A percentile compares a stretch with the other conserved stretches of the same genome.
These are phyloP conservation scores for Suillus plorans DNA, from an alignment of 768 basidiomycete genomes.

Conservation along the genomic window DNA sequence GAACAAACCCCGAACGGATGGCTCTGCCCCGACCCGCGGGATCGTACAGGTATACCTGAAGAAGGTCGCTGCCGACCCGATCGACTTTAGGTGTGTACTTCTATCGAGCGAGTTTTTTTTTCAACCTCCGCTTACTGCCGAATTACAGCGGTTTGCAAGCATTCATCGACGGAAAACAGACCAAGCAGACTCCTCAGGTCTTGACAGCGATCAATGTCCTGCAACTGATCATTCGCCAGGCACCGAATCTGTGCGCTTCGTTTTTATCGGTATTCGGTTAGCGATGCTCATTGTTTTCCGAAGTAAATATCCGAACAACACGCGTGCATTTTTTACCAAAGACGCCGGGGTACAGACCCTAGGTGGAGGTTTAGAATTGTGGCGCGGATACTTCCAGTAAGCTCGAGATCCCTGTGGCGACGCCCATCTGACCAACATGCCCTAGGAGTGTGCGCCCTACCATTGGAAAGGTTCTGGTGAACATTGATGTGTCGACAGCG, in stretches of 20 bases:
- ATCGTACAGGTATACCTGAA: constrained; percentile 31
- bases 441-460: constrained; percentile 48
- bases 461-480: constrained; percentile 39
- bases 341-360: constrained; percentile 26
- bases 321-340: constrained; percentile 43
- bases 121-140: not conserved
- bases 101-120: not conserved
- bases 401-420: constrained; percentile 12
- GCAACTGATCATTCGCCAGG: constrained; percentile 50
- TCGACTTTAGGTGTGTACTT: constrained; percentile 36
- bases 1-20: constrained; percentile 15
- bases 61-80: constrained; percentile 36
- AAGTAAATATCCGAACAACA: constrained; percentile 47
- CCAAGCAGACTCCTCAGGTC: constrained; percentile 27
- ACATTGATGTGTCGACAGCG: constrained; percentile 47
- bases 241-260: constrained; percentile 40
- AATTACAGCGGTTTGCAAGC: constrained; percentile 22
- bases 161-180: constrained; percentile 25
- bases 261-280: not conserved
- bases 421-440: not conserved
- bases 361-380: constrained; percentile 40
- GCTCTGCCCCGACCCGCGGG: constrained; percentile 26
- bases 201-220: constrained; percentile 44
- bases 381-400: constrained; percentile 53
- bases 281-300: not conserved